Percentiles rank a stretch among this genome's conserved stretches.
These are phyloP conservation scores for Penicillium concentricum DNA, from an alignment of 2,329 filamentous ascomycete genomes.

Conservation along the genomic window DNA sequence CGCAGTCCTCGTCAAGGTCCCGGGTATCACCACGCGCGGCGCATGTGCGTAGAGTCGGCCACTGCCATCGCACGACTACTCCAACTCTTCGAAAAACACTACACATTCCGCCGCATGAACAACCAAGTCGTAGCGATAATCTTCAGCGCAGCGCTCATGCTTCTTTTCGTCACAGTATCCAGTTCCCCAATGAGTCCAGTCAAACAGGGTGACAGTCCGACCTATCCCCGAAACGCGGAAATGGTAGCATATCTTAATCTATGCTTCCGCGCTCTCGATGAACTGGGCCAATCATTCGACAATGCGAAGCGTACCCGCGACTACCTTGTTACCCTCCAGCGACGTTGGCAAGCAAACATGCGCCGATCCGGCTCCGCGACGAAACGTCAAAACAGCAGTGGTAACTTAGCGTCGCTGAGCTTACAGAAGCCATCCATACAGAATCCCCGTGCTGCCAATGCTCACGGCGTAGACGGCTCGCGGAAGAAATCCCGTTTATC, in stretches of 20 bases:
- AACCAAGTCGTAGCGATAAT: conserved; percentile 47
- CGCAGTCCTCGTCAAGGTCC: conserved; percentile 42
- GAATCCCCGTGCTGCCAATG: background rate
- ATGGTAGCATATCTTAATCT: conserved; percentile 41
- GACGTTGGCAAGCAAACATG: conserved; percentile 41
- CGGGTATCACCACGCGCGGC: conserved; percentile 45
- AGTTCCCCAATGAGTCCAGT: conserved; percentile 27
- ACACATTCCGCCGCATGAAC: conserved; percentile 46
- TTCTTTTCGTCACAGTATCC: conserved; percentile 40
- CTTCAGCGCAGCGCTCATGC: conserved; percentile 45
- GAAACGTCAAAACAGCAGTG: conserved; percentile 31
- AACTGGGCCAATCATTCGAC: conserved; percentile 42
- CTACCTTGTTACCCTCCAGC: conserved; percentile 39
- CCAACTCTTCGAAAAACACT: conserved; percentile 42
- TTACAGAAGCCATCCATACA: conserved; percentile 13
- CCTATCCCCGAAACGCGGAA: conserved; percentile 26
- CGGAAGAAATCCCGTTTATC: conserved; percentile 28
- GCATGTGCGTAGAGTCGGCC: conserved; percentile 45
- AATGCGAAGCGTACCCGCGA: conserved; percentile 43
- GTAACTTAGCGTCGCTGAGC: conserved; percentile 11
- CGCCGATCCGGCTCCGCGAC: conserved; percentile 28
- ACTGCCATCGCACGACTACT: conserved; percentile 43
- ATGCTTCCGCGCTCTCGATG: conserved; percentile 45
- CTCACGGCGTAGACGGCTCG: conserved; percentile 10
- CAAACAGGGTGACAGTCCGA: conserved; percentile 21